These are phyloP conservation scores for Ogataea haglerorum DNA, from an alignment of 805 yeast species.

Conservation along the genomic window DNA sequence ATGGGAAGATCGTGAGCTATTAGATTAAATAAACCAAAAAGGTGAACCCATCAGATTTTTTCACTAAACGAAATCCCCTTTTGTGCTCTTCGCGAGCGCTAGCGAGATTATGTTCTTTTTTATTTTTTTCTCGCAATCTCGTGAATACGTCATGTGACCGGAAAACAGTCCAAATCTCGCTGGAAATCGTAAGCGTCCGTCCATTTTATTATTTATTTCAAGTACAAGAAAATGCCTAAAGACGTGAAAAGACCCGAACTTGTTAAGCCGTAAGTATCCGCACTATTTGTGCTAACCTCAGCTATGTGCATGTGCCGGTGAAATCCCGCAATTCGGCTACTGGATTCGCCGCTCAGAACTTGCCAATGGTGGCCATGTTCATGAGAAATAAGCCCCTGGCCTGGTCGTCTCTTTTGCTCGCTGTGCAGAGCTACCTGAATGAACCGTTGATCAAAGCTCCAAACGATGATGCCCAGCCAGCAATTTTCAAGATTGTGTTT, in stretches of 20 bases:
- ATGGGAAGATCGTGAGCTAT: background rate
- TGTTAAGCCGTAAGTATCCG: constrained; percentile 24
- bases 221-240: constrained; percentile 18
- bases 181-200: background rate
- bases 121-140: background rate
- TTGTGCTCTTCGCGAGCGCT: constrained; percentile 1
- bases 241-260: constrained; percentile 32
- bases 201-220: constrained; percentile 1
- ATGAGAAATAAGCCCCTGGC: constrained; percentile 52
- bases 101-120: background rate
- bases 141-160: constrained; percentile 3
- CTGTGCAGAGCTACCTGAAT: constrained; percentile 47
- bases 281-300: constrained; percentile 14
- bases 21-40: constrained; percentile 2
- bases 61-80: constrained; percentile 6
- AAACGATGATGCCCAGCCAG: constrained; percentile 39
- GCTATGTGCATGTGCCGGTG: constrained; percentile 47
- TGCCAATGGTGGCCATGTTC: constrained; percentile 66
- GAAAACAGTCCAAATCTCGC: background rate
- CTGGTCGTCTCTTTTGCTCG: constrained; percentile 52
- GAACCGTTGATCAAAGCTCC: constrained; percentile 32
- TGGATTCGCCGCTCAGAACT: constrained; percentile 46
- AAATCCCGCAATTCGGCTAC: constrained; percentile 44
- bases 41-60: constrained; percentile 11
- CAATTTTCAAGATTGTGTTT: constrained; percentile 43